Evolutionary conservation across 768 basidiomycete genomes (phyloP), one percentile per base, ranked within the genome.

Genomic region (Pilatotrama ljubarskyi): DNA sequence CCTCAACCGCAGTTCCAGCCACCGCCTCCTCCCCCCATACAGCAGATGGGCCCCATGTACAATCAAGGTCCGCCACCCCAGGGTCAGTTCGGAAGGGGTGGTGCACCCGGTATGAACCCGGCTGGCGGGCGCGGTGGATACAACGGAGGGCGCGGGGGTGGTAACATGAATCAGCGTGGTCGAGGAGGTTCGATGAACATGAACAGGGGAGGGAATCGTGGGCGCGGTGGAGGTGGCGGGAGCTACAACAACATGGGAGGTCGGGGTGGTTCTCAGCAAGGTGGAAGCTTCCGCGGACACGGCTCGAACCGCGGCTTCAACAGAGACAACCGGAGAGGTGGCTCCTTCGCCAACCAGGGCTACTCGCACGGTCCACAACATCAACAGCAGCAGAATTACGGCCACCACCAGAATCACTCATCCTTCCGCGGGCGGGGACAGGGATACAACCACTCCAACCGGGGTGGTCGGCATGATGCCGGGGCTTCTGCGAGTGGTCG

Each of bases 1-100:
- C 82, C 80, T 38, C 89, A 80, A 64, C 85, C 87, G 3, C 88
- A 87, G 62, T 89, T 89, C 64, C 84, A 85, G 66, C 77, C 81
- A 0, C 81, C 83, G 14, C 81, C 82, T 0, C 80, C 80, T 4
- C 82, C 83, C 9, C 69, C 70, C 75, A 78, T 68, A 76, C 73
- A 59, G 70, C 78, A 43, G 74, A 76, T 75, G 14, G 71, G 70
- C n/a, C 64, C 59, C 3, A 67, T 68, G 52, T 70, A 73, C 26
- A 54, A 60, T 26, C 62, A 55, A 20, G 44, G 55, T 24, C 62
- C 60, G 53, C 36, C 70, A 53, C 36, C 70, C 10, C 65, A 66
- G 53, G 66, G 68, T 24, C 76, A 74, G 49, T 66, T 52, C 29
- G 68, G 78, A 36, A 79, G 85, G 11, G 80, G 80, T 18, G 74